Evolutionary conservation across 139 green algal genomes (phyloP).

Genomic region (Tetraselmis striata): DNA sequence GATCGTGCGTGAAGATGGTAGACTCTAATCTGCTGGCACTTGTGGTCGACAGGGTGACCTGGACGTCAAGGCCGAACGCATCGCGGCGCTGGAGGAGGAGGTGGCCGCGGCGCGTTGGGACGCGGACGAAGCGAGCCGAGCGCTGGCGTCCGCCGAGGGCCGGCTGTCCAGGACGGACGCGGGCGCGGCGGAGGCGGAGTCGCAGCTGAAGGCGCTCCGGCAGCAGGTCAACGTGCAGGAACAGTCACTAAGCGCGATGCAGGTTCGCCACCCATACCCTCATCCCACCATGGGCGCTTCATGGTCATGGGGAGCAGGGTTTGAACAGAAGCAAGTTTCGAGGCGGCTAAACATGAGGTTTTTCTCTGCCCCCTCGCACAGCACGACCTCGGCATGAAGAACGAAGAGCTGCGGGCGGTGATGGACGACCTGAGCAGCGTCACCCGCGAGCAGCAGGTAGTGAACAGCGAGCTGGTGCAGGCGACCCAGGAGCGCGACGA

Average conservation of each 20-base stretch:
- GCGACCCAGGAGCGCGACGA: not conserved
- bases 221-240: not conserved
- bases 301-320: too few species aligned
- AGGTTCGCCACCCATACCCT: too few species aligned
- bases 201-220: not conserved
- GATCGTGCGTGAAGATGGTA: too few species aligned
- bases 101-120: not conserved
- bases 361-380: too few species aligned
- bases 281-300: too few species aligned
- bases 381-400: not conserved
- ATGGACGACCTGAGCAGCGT: conserved; percentile 3
- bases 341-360: too few species aligned
- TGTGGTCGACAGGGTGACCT: conserved; percentile 3
- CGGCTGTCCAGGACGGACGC: not conserved
- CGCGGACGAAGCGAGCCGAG: not conserved
- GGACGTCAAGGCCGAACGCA: not conserved
- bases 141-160: not conserved
- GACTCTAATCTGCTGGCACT: too few species aligned
- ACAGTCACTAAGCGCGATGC: not conserved
- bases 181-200: not conserved
- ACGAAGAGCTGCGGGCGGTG: not conserved
- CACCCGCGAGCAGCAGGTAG: conserved; percentile 11
- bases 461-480: conserved; percentile 9
- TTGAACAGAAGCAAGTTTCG: too few species aligned
- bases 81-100: not conserved